Evolutionary conservation across 2,329 filamentous ascomycete genomes (phyloP).

Genomic region (Pseudonectria foliicola): DNA sequence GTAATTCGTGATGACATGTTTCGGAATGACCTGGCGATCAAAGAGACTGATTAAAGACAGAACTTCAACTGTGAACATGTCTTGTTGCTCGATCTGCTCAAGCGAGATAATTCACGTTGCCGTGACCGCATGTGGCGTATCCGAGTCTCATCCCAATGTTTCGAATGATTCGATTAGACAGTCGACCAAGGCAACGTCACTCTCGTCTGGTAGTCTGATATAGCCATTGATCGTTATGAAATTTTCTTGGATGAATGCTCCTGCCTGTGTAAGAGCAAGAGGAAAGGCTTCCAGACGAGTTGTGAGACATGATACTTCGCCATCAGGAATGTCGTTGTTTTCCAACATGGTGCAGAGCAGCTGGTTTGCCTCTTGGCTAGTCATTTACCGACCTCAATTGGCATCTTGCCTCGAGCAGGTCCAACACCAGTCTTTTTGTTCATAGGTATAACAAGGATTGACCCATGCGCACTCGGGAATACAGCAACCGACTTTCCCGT

Average conservation of each 20-base stretch:
- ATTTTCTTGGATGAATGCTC: constrained; percentile 28
- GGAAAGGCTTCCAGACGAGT: constrained; percentile 24
- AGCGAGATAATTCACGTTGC: constrained; percentile 30
- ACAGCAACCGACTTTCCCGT: neutral
- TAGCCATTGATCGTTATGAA: constrained; percentile 19
- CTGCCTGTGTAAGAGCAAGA: constrained; percentile 28
- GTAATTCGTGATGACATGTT: constrained; percentile 14
- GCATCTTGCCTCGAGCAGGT: constrained; percentile 13
- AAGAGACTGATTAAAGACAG: constrained; percentile 27
- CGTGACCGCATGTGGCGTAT: constrained; percentile 18
- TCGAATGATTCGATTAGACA: constrained; percentile 26
- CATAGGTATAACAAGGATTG: constrained; percentile 27
- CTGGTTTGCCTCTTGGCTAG: constrained; percentile 14
- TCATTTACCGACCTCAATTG: constrained; percentile 24
- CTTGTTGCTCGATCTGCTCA: constrained; percentile 21
- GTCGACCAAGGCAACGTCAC: constrained; percentile 6
- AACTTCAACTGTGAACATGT: constrained; percentile 19
- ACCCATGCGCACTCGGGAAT: constrained; percentile 26
- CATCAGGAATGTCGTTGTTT: neutral
- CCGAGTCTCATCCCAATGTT: constrained; percentile 20
- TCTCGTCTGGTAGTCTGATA: constrained; percentile 17
- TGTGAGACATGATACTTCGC: constrained; percentile 12
- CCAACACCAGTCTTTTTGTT: constrained; percentile 23
- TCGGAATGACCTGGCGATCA: constrained; percentile 24
- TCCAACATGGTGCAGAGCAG: constrained; percentile 17